These are phyloP conservation scores for Nakaseomyces sp. DNA, from an alignment of 1,139 yeast species.

Conservation along the genomic window DNA sequence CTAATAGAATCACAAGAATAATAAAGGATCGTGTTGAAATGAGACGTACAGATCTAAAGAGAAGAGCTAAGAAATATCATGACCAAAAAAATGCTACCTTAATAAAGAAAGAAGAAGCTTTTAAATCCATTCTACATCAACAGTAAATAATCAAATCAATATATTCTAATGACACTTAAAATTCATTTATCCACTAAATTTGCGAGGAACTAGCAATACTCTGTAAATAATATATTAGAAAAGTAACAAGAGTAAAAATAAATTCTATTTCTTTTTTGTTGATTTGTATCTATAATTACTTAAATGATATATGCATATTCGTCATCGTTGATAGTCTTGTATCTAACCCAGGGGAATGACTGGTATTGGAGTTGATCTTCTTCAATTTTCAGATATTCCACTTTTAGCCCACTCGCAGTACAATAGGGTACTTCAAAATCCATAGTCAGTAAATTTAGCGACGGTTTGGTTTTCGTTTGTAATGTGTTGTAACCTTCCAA, in stretches of 20 bases:
- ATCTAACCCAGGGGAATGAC: slow-evolving; percentile 76
- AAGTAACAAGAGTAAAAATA: neutral
- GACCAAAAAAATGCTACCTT: neutral
- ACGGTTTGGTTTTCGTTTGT: slow-evolving; percentile 32
- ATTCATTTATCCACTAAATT: no score
- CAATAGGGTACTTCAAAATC: slow-evolving; percentile 61
- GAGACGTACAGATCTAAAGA: slow-evolving; percentile 1
- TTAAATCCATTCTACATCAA: neutral
- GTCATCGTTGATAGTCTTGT: slow-evolving; percentile 48
- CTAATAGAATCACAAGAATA: neutral
- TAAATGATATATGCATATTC: slow-evolving; percentile 30
- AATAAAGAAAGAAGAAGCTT: neutral
- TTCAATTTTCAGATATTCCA: slow-evolving; percentile 59
- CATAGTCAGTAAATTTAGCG: slow-evolving; percentile 40
- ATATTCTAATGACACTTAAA: neutral
- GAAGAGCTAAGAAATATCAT: neutral
- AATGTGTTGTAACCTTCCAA: slow-evolving; percentile 29
- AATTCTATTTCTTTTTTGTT: neutral
- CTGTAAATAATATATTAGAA: neutral
- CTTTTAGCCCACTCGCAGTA: slow-evolving; percentile 63
- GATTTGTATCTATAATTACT: slow-evolving; percentile 1
- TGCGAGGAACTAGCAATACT: no score
- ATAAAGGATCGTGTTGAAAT: neutral
- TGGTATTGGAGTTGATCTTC: slow-evolving; percentile 65
- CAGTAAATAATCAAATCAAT: neutral